A percentile compares a stretch with the other conserved stretches of the same genome.
Conservation (phyloP, 208 protist genomes). For the Crithidia brevicula region DNA sequence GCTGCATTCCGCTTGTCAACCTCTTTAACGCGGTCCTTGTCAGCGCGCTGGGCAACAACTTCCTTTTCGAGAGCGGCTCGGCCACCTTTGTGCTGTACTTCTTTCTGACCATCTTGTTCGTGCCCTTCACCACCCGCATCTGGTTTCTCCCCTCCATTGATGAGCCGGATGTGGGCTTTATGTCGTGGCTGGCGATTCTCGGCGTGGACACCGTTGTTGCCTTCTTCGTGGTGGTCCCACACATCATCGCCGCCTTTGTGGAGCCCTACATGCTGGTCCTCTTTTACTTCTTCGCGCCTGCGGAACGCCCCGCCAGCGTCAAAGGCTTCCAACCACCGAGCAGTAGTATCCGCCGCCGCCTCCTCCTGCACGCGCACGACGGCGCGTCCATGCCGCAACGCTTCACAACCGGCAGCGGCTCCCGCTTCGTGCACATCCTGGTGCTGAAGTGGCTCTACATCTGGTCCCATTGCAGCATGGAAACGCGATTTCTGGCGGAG, state of each 20-base stretch:
- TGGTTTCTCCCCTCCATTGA: conserved; percentile 83
- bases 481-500: conserved; percentile 46
- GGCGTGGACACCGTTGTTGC: conserved; percentile 49
- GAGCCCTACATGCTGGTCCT: conserved; percentile 72
- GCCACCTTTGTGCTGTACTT: conserved; percentile 62
- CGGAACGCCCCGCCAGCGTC: conserved; percentile 30
- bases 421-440: conserved; percentile 65
- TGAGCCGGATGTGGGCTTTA: conserved; percentile 62
- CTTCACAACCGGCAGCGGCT: conserved; percentile 49
- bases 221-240: conserved; percentile 57
- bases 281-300: conserved; percentile 65
- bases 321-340: conserved; percentile 28
- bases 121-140: conserved; percentile 75
- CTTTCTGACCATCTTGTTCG: conserved; percentile 56
- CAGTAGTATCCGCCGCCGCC: conserved; percentile 56
- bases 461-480: conserved; percentile 54
- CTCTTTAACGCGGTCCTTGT: conserved; percentile 76
- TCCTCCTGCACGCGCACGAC: conserved; percentile 60
- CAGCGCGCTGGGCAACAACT: conserved; percentile 71
- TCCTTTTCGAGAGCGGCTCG: conserved; percentile 52
- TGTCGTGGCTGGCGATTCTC: conserved; percentile 71
- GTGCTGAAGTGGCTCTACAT: conserved; percentile 62
- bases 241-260: conserved; percentile 56
- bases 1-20: conserved; percentile 75
- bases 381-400: conserved; percentile 41